Percentiles rank a stretch among this genome's conserved stretches.
Evolutionary conservation across 306 rosid species (phyloP).

Genomic region (Acacia crassicarpa): DNA sequence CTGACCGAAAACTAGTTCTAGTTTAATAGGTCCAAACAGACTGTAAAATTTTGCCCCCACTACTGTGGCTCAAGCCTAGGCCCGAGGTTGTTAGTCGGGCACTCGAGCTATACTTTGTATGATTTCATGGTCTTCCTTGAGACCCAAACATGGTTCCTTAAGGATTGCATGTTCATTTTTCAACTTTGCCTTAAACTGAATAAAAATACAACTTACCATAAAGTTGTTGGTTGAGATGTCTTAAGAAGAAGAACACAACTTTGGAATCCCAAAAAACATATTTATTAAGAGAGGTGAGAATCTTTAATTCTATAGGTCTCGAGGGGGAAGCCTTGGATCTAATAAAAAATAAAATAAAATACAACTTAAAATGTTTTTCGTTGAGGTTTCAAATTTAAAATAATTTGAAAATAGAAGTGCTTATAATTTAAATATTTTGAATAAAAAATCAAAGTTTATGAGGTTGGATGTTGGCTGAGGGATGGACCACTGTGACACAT

Average conservation of each 20-base stretch:
- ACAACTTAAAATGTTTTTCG: too few species aligned
- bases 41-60: not conserved
- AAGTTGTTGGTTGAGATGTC: too few species aligned
- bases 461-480: not conserved
- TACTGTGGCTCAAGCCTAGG: not conserved
- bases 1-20: not conserved
- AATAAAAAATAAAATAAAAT: too few species aligned
- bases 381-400: not conserved
- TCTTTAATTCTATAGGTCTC: rapidly evolving
- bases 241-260: too few species aligned
- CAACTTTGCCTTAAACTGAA: too few species aligned
- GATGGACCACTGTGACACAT: not conserved
- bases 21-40: not conserved
- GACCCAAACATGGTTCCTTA: too few species aligned
- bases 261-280: too few species aligned
- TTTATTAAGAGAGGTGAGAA: too few species aligned
- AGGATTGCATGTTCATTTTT: too few species aligned
- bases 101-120: not conserved
- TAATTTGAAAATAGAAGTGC: not conserved
- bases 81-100: not conserved
- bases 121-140: not conserved
- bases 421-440: not conserved
- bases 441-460: not conserved
- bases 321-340: too few species aligned
- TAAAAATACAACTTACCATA: too few species aligned